Base-by-base conservation (phyloP, 257 asterid genomes). In the Solanum rostratum region DNA sequence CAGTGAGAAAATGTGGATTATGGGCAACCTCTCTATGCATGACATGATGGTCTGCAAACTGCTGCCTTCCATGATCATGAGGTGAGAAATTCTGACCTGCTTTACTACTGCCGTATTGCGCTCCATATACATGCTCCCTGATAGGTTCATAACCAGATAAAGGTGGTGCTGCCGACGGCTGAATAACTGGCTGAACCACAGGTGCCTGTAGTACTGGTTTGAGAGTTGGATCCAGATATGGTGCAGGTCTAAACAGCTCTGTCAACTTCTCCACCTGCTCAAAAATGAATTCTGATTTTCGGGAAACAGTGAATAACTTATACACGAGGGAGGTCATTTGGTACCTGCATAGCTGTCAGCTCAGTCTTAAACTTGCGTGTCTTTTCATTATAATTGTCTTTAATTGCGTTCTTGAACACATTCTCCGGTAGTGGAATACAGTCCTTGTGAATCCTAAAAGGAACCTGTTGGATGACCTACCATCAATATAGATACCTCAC, bases 371-470 rank as follows among this genome's bases (percentile, higher is more conserved):
- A 95, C 90, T 93, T 95, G 87, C 68, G 93, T 13, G 91, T 91
- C 89, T 49, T 93, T 84, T 93, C 94, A 70, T 95, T 91, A 30
- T 93, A 96, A 87, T 88, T 91, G 37, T 93, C 99, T 90, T 84
- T 92, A 83, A 95, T 88, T 60, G 98, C 98, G 85, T 91, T 93
- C 93, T 91, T 94, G 80, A 95, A 95, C 85, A 89, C 85, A 79
- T 88, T 78, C 89, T 95, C 99, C 8, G 99, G 97, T 71, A 96
- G 86, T 9, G 98, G 97, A 85, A 89, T 89, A 89, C 98, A 93
- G 55, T 91, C 97, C 92, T 86, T 87, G 85, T 85, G 84, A 76
- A 96, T 88, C 73, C 29, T 80, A 89, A 93, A 95, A n/a, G 94
- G 91, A 10, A 96, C 98, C 98, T 96, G 89, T 83, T 85, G 80